Evolutionary conservation across 2,329 filamentous ascomycete genomes (phyloP).

Genomic region (Exophiala phaeomuriformis): DNA sequence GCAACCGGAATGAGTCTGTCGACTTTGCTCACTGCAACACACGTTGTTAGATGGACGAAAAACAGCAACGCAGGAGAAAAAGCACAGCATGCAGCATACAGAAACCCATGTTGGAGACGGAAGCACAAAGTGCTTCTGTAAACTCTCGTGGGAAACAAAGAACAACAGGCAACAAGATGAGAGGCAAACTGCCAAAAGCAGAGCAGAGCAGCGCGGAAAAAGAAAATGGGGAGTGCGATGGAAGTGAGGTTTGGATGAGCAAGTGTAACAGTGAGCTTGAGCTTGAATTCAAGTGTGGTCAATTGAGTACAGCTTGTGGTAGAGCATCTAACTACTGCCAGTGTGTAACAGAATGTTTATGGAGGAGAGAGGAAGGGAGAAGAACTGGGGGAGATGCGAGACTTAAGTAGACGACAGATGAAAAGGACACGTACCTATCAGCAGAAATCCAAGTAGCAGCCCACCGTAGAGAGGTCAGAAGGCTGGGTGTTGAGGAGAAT

Average conservation of each 20-base stretch:
- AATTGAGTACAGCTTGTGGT: neutral
- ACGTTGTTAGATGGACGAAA: conserved; percentile 3
- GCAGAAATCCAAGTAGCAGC: neutral
- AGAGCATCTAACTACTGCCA: neutral
- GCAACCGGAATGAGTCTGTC: conserved; percentile 10
- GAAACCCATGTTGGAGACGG: conserved; percentile 2
- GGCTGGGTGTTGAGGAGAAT: conserved; percentile 1
- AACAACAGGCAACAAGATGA: neutral
- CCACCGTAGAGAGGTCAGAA: neutral
- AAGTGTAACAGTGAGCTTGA: neutral
- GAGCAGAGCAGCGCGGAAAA: neutral
- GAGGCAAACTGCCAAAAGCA: neutral
- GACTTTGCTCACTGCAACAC: conserved; percentile 10
- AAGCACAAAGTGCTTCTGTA: neutral
- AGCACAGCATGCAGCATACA: conserved; percentile 1
- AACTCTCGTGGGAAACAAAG: neutral
- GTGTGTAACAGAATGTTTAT: neutral
- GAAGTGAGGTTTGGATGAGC: neutral
- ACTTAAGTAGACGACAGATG: neutral
- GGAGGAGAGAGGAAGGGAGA: neutral
- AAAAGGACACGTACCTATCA: neutral
- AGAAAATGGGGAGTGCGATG: neutral
- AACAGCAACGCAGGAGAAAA: neutral
- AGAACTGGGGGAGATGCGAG: neutral
- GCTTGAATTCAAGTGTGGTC: neutral